Evolutionary conservation across 2,329 filamentous ascomycete genomes (phyloP).

Genomic region (Penicillium sp.): DNA sequence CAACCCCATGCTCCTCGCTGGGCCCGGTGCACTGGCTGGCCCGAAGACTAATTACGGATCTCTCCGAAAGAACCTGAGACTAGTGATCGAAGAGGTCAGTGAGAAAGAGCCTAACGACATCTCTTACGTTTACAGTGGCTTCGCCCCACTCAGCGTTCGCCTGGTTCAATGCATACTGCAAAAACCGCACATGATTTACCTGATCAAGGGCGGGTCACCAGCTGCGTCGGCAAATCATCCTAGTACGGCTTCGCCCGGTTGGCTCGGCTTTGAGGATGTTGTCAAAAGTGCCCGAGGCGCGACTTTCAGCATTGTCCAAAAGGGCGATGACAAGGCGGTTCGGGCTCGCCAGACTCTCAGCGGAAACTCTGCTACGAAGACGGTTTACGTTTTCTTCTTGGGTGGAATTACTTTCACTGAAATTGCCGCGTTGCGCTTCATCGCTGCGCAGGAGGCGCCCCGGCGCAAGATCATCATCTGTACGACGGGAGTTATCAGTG

Average conservation of each 20-base stretch:
- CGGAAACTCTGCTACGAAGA: slow-evolving; percentile 74
- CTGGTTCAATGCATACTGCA: slow-evolving; percentile 91
- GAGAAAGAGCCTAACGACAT: slow-evolving; percentile 93
- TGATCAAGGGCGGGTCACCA: slow-evolving; percentile 65
- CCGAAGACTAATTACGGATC: slow-evolving; percentile 88
- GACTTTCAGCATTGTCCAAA: slow-evolving; percentile 90
- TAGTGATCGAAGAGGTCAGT: slow-evolving; percentile 95
- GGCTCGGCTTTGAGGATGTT: slow-evolving; percentile 91
- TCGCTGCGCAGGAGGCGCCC: slow-evolving; percentile 79
- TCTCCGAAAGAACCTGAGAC: slow-evolving; percentile 78
- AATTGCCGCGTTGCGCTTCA: slow-evolving; percentile 88
- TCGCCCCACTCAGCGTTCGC: slow-evolving; percentile 87
- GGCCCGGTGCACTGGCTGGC: slow-evolving; percentile 63
- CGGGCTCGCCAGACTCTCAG: slow-evolving; percentile 82
- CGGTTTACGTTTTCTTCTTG: slow-evolving; percentile 92
- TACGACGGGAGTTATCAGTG: slow-evolving; percentile 87
- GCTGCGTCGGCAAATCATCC: slow-evolving; percentile 52
- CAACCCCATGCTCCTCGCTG: slow-evolving; percentile 78
- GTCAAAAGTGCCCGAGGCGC: slow-evolving; percentile 84
- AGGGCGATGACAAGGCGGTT: slow-evolving; percentile 87
- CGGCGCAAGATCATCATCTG: slow-evolving; percentile 86
- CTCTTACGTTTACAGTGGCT: slow-evolving; percentile 97
- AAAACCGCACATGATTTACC: slow-evolving; percentile 76
- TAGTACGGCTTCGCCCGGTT: slow-evolving; percentile 70
- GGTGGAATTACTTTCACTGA: slow-evolving; percentile 97